Base-by-base conservation (phyloP, 2,329 filamentous ascomycete species). In the Cytospora schulzeri region DNA sequence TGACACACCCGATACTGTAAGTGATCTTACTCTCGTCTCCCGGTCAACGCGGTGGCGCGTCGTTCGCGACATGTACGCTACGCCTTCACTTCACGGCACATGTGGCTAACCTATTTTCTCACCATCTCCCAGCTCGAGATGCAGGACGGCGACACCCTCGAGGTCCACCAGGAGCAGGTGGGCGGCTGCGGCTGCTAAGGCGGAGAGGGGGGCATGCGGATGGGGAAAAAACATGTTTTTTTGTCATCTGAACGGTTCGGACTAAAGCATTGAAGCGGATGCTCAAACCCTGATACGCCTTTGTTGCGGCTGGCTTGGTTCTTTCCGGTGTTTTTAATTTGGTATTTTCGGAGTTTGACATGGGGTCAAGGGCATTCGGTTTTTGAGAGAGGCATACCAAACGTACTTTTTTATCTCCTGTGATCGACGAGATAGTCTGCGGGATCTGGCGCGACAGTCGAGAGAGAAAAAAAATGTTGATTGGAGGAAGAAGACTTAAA, bases 111-210 rank as follows among this genome's bases (percentile, higher is more conserved):
- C 12, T 29, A 22, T 28, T 38, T 19, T 12, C 6, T 7, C 17
- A 52, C 48, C 50, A 11, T 7, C 9, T 12, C 11, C 12, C 41
- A 98, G 95, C 89, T 98, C 62, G 95, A 98, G 68, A 99, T 99
- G 95, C 83, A 88, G 69, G 95, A 99, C 71, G 94, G 95, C 41
- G 95, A 99, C 74, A 96, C 92, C 1, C 88, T 99, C 29, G 95
- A 99, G 75, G 95, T 99, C 29, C 94, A 98, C 76, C 95, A 98
- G 77, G 95, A 99, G 77, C 95, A 99, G 80, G 95, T 98, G 67
- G 95, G 95, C 66, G 94, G 93, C 67, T 78, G 73, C 68, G 78
- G 72, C 29, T 54, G 51, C 45, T 65, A 62, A 35, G 33, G 29
- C 17, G 35, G 56, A 41, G 56, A 45, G 28, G 56, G 48, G 56